Evolutionary conservation across 176 grass and related monocot genomes (phyloP), one percentile per base, ranked within the genome.

Genomic region (Cymbopogon citratus): DNA sequence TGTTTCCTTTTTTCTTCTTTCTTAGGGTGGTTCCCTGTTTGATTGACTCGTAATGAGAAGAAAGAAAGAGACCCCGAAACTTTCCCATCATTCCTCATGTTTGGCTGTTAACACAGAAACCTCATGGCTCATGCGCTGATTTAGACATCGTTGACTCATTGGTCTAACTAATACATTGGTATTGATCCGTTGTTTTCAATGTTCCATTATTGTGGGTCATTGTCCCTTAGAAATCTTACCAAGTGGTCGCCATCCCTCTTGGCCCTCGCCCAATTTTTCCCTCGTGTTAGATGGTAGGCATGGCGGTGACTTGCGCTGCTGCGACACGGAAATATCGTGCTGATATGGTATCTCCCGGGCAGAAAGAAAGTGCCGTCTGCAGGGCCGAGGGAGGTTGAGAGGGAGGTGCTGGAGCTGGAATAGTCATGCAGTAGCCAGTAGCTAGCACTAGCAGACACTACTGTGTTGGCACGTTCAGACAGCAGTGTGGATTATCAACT

Each of bases 391-490:
- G 18, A 35, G 48, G 48, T 3, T 16, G 7, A 1, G 7, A 66
- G 49, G 49, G 49, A 52, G 38, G 41, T 44, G 68, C 36, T 46
- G 27, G 25, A 69, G 45, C 36, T 46, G 27, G 25, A 69, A 48
- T 35, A 23, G 8, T 19, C 51, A n/a, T 79, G 59, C 73, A 62
- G 14, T 10, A 29, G 29, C 25, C 24, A 73, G 34, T 21, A 41
- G 25, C 27, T 12, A 19, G 12, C 44, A 48, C 0, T 3, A 56
- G 9, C 1, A 13, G 5, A 23, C 65, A 29, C 27, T n/a, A 7
- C 34, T 68, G 65, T 52, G 51, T 29, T 19, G 5, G 9, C 72
- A 63, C 52, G 69, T 84, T 69, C 75, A 60, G 68, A n/a, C n/a
- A n/a, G 31, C 63, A 19, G 40, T 9, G 69, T 44, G 63, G 75